Base-by-base conservation (phyloP, 2,329 filamentous ascomycete species). In the Chrysosphaeria jannelii region DNA sequence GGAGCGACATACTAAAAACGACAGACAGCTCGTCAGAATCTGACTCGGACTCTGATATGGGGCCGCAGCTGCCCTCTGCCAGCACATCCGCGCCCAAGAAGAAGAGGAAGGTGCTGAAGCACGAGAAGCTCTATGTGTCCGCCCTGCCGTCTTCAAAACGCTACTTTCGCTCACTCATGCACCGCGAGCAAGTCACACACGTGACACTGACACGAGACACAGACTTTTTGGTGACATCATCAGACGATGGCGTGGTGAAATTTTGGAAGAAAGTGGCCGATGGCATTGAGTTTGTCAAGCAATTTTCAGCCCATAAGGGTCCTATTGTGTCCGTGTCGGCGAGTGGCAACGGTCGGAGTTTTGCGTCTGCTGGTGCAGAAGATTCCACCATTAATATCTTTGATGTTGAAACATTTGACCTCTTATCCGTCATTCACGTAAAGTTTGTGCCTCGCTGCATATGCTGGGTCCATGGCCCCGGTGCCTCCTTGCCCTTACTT, bases 91-190 rank as follows among this genome's bases (percentile, higher is more conserved):
- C 25, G 9, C 23, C 23, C 25, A 81, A 88, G 57, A 91, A 88
- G 57, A 91, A 90, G 49, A 67, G 74, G 31, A 62, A 79, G 35
- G 74, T 74, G 35, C 63, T 97, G 3, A 76, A 75, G 2, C 81
- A 91, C 48, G 81, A 93, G 47, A 90, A 85, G 43, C 65, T 93
- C 36, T 93, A 91, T 45, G 52, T 93, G 31, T 74, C 75, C 28
- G 81, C 85, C 19, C 57, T 97, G 18, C 85, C 85, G 4, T 61
- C 60, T 23, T 72, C 75, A 11, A 38, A 55, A 18, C 69, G 75
- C 21, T 97, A 97, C 47, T 89, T 72, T 28, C 89, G 79, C 39
- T 93, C 85, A 21, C 53, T 97, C 37, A 97, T 97, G 88, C 85
- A 97, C 56, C 79, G 81, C 47, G 85, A 97, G 34, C 78, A 90